Base-by-base conservation (phyloP, 106 monocot genomes). In the Acorus gramineus region DNA sequence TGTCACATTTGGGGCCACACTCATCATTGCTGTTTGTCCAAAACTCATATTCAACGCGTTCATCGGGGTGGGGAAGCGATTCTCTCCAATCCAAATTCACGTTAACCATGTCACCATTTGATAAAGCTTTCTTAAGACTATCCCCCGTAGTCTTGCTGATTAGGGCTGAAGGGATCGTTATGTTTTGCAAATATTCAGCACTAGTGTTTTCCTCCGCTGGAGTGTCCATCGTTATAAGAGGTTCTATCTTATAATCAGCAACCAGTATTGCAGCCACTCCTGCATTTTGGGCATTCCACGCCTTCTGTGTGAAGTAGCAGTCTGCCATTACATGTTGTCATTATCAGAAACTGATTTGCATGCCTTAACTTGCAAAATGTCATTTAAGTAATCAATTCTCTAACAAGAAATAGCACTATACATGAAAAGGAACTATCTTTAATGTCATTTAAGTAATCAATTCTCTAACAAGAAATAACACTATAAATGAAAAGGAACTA, bases 21-120 rank as follows among this genome's bases (percentile, higher is more conserved):
- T 90, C 90, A 56, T 90, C 86, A 65, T 86, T 90, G 56, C 86
- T 83, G 58, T 86, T 86, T 3, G 86, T 86, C 90, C 90, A 90
- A 58, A 86, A 74, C 50, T 90, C 90, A 10, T 90, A 90, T 59
- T 90, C 90, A 2, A 90, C 90, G 8, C 90, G 77, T 12, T 90
- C 82, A 64, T 90, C 90, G 4, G 90, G 86, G 52, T 90, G 90
- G 47, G 90, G 90, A 60, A 90, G 70, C 7, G 90, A 86, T 62
- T 90, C 90, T 58, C 83, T 71, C 90, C 90, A 90, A 63, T 90
- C 90, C 44, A 90, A 63, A 53, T 82, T 90, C 9, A 90, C 73
- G 60, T 64, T 80, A 4, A 90, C 68, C 80, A 86, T 83, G 50
- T 75, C 75, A 4, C 80, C 79, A 47, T 80, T 70, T 59, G 70